Evolutionary conservation across 2,329 filamentous ascomycete genomes (phyloP), one percentile per base, ranked within the genome.

Genomic region (Trichoderma aggressivum): DNA sequence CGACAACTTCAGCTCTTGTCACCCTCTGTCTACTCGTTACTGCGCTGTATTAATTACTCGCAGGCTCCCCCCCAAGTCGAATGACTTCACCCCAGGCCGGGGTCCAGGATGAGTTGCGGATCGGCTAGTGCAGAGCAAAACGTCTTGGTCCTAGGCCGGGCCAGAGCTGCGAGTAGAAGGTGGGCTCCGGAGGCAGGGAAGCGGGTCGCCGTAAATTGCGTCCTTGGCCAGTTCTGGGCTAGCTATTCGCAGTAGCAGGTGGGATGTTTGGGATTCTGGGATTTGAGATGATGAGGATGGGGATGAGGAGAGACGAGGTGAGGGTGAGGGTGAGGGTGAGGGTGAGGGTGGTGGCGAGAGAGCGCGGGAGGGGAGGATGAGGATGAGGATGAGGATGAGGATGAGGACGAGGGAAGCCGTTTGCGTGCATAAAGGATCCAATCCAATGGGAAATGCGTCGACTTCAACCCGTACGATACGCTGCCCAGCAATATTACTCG

Each of bases 171-270:
- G 47, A 59, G 32, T 39, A 64, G 66, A 72, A 70, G 65, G 70
- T 72, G 70, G 70, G 58, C 58, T 71, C 47, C 34, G 65, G 58
- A 66, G 43, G 50, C 39, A 64, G 60, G 60, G 47, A 53, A 69
- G 70, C 70, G 70, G 70, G 66, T 72, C 70, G 30, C 63, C 28
- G 50, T 70, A 72, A 72, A 69, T 72, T 72, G 70, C 65, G 58
- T 72, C 70, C 70, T 72, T 70, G 64, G 64, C 64, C 24, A 30
- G 53, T 26, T 26, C 21, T 14, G 50, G 50, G 43, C 43, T 55
- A 50, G 47, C 36, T 5, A 28, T 28, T 28, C 10, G 47, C 14
- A 32, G 50, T 28, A 10, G 47, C 14, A 32, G 50, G 14, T 36
- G 21, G 28, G 14, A 50, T 53, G 32, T 43, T n/a, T 18, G 55